These are phyloP conservation scores for Diaporthe sp. DNA, from an alignment of 2,329 filamentous ascomycete genomes.

Conservation along the genomic window DNA sequence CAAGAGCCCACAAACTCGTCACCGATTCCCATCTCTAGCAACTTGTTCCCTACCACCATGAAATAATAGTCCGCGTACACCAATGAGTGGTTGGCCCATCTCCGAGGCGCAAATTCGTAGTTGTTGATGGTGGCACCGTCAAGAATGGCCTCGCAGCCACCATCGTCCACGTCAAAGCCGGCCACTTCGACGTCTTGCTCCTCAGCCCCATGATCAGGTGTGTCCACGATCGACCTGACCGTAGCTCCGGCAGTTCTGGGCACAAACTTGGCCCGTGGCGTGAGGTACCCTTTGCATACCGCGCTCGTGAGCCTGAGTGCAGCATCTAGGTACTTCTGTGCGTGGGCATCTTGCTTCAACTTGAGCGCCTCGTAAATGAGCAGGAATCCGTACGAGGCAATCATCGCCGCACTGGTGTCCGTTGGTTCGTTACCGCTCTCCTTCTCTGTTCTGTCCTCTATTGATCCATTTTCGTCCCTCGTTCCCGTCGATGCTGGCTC, in stretches of 20 bases:
- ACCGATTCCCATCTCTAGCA: slow-evolving; percentile 49
- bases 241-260: background rate
- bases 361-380: slow-evolving; percentile 48
- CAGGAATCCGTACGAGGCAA: slow-evolving; percentile 50
- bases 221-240: slow-evolving; percentile 39
- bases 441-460: background rate
- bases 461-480: too few species aligned
- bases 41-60: slow-evolving; percentile 58
- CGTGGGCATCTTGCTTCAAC: slow-evolving; percentile 31
- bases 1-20: background rate
- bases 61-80: slow-evolving; percentile 65
- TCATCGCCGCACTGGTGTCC: slow-evolving; percentile 54
- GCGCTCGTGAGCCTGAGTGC: slow-evolving; percentile 45
- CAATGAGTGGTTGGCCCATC: slow-evolving; percentile 59
- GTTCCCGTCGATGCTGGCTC: slow-evolving; percentile 45
- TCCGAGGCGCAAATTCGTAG: slow-evolving; percentile 57
- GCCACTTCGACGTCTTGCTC: slow-evolving; percentile 38
- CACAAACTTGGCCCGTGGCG: slow-evolving; percentile 41
- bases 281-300: slow-evolving; percentile 44
- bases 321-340: slow-evolving; percentile 46
- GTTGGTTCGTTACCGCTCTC: slow-evolving; percentile 43
- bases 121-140: slow-evolving; percentile 61
- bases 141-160: slow-evolving; percentile 57
- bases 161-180: slow-evolving; percentile 35
- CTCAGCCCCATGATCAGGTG: slow-evolving; percentile 43